Percentiles rank a stretch among this genome's conserved stretches.
These are phyloP conservation scores for Neospora caninum DNA, from an alignment of 169 alveolate genomes.

Conservation along the genomic window DNA sequence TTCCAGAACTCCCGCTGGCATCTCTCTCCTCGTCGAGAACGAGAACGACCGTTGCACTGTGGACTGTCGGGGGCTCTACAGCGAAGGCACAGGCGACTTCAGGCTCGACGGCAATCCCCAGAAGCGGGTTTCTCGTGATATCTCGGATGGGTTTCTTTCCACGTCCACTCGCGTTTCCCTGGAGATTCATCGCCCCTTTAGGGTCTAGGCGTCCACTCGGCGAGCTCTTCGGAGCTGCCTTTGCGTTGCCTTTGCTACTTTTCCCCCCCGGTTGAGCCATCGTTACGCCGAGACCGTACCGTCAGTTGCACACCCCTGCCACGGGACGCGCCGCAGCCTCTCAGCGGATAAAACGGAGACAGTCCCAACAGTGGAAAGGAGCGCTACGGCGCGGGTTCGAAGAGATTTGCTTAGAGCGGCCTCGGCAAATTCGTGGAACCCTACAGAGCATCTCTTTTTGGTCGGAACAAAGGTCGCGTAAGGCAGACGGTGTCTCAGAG, in stretches of 20 bases:
- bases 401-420: too few species aligned
- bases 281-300: background rate
- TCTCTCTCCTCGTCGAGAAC: background rate
- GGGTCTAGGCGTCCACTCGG: background rate
- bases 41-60: background rate
- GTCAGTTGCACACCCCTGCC: too few species aligned
- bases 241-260: background rate
- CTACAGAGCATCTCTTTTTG: too few species aligned
- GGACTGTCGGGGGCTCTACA: background rate
- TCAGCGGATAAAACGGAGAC: too few species aligned
- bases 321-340: too few species aligned
- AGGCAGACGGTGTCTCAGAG: too few species aligned
- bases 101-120: background rate
- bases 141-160: background rate
- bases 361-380: too few species aligned
- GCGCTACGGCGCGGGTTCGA: too few species aligned
- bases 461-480: too few species aligned
- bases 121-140: background rate
- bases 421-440: too few species aligned
- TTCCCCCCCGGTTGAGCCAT: background rate
- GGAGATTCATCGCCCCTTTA: background rate
- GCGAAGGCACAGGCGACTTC: constrained; percentile 16
- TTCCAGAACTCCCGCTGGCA: too few species aligned
- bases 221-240: constrained; percentile 1
- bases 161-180: background rate